Evolutionary conservation across 805 yeast genomes (phyloP), one percentile per base, ranked within the genome.

Genomic region (Starmera pachycereana): DNA sequence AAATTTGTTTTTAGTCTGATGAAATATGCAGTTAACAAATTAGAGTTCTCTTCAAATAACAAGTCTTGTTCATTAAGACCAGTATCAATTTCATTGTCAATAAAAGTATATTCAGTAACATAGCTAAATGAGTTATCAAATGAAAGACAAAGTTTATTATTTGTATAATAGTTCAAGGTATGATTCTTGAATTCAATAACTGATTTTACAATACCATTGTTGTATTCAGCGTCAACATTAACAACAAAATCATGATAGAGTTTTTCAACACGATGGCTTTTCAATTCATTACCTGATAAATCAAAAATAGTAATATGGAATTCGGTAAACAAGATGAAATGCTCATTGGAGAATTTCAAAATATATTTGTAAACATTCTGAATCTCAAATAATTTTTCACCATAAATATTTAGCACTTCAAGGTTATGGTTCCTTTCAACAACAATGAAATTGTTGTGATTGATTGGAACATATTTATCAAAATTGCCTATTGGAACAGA

Each of bases 81-180:
- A 8, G 29, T 47, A 37, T 42, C 60, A 40, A 29, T 43, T 13
- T 14, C 49, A 37, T 43, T 39, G 28, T 58, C 62, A 22, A 62
- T 44, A 16, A 66, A 46, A 6, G 54, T 41, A 25, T 60, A 57
- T n/a, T 66, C 67, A 6, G 51, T 49, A 4, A 69, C 57, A 28
- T 62, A 48, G 5, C 66, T 54, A 5, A 69, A 42, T 0, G 73
- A 65, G 46, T 65, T 71, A 50, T 73, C 76, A 43, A 65, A 61
- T 2, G 40, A 25, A 79, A 79, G 74, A 9, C 39, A 32, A 6
- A 32, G 8, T 12, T 40, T 29, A 11, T 34, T 37, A 31, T 54
- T 53, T 6, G 16, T n/a, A 10, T 35, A 31, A n/a, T 39, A 32
- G 3, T 38, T 22, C 14, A 40, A 48, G 1, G 49, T 44, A 12